Conservation (phyloP, 352 stramenopile species). For the Pythium sukuiense region DNA sequence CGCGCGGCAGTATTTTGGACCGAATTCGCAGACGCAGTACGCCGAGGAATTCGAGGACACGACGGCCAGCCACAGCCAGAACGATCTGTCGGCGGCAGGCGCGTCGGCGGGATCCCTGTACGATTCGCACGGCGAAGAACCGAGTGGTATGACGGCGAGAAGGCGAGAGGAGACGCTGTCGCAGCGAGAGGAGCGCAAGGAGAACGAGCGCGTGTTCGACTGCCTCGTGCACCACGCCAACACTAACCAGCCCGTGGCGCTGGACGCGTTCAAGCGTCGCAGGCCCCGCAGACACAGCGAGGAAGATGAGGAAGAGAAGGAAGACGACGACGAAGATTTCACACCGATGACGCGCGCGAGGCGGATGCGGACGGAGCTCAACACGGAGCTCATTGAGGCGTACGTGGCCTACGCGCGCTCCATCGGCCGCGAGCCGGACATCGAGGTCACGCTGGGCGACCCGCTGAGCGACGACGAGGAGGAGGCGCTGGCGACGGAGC, state of each 20-base stretch:
- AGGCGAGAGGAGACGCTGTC: constrained; percentile 22
- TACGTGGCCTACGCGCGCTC: constrained; percentile 93
- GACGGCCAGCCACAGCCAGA: neutral
- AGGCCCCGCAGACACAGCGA: constrained; percentile 69
- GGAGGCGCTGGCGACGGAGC: constrained; percentile 20
- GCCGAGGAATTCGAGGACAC: neutral
- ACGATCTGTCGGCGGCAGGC: neutral
- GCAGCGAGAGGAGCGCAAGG: constrained; percentile 33
- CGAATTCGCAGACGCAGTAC: constrained; percentile 14
- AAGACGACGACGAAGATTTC: constrained; percentile 42
- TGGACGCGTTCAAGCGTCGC: constrained; percentile 48
- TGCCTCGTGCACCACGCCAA: constrained; percentile 58
- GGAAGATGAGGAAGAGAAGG: constrained; percentile 58
- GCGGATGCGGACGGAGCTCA: constrained; percentile 54
- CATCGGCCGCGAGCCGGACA: constrained; percentile 74
- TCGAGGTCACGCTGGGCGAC: constrained; percentile 89
- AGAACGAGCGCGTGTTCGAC: constrained; percentile 56
- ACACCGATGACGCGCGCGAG: constrained; percentile 86
- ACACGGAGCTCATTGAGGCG: constrained; percentile 93
- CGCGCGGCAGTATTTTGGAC: constrained; percentile 41
- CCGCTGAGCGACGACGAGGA: constrained; percentile 34
- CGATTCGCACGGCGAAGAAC: neutral
- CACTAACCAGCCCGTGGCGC: constrained; percentile 48
- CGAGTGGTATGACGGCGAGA: neutral
- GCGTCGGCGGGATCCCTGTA: constrained; percentile 1